Base-by-base conservation (phyloP, 257 asterid genomes). In the Gynochthodes officinalis region DNA sequence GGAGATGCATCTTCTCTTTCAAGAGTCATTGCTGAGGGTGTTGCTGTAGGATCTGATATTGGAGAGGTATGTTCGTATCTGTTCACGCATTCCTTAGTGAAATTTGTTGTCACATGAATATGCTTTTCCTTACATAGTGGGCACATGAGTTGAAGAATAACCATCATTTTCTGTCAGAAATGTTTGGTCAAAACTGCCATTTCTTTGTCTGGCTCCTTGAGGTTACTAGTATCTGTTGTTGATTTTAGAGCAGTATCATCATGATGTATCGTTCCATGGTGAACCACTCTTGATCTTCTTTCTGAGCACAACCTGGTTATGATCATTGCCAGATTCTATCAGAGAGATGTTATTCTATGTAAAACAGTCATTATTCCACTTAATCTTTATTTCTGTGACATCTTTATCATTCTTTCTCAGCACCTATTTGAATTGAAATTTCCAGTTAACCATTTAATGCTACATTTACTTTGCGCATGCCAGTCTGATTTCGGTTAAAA, bases 11-110 rank as follows among this genome's bases (percentile, higher is more conserved):
- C 78, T 40, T 87, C 88, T 73, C 94, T 95, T 27, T 83, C 98
- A 2, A 85, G 82, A 72, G 94, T 87, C 75, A 82, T 92, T 55
- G 84, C 96, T 77, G 96, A 89, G 79, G 97, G 99, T 33, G 73
- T 90, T 67, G 91, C 98, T 0, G 89, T 90, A 35, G 99, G 99
- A 79, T 90, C 96, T 72, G 94, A 95, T 79, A 90, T 95, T 78
- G 98, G 98, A 54, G 97, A 95, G 94, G 99, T 92, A 86, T 68
- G 84, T 23, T 50, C 28, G 18, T 68, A 11, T 60, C 65, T 72
- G 5, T 53, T 69, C 35, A 63, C 49, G 60, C 52, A 15, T 58
- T 73, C 75, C 46, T 43, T 35, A 40, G 48, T 10, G 42, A 13
- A 27, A 67, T 23, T 54, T 54, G 49, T 25, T 16, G 62, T 23